Evolutionary conservation across 2,329 filamentous ascomycete species (phyloP), one percentile per base, ranked within the genome.

Genomic region (Botrytis tulipae): DNA sequence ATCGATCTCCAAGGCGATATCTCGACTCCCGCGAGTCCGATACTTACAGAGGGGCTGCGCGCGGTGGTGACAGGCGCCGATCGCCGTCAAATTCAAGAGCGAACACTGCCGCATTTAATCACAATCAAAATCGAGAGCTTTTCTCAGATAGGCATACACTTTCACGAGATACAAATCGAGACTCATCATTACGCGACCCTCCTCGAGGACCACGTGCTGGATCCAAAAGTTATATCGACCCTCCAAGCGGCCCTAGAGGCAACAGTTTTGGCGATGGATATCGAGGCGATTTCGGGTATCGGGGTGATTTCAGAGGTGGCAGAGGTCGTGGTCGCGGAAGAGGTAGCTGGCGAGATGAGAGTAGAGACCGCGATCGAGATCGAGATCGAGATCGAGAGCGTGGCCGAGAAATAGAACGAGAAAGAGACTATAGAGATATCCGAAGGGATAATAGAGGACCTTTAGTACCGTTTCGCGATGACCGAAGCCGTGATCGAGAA

Each of bases 191-290:
- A 20, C 87, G 91, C 76, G 93, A 97, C 76, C 91, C 93, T 2
- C 94, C 94, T 4, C 88, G 94, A 73, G 94, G 93, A 0, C 94
- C 94, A 18, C 94, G 95, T 82, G 93, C 92, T 37, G 71, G 71
- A 20, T 72, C 71, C 1, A 72, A 72, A 6, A 84, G 94, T 73
- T 76, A 73, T 67, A 87, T 92, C 74, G 93, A 80, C 73, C 75
- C 95, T 75, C 84, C 88, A 44, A 88, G 87, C 76, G 90, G 90
- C 44, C 91, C 90, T 22, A 87, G 92, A 73, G 91, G 91, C 61
- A 87, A 90, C 73, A 89, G 88, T 14, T 93, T 91, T 79, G 84
- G 84, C 4, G 86, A 89, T 37, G 92, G 93, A 70, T 91, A 90
- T 77, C 85, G 89, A 76, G 86, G 85, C 73, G 80, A 80, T 66